Percentiles rank a stretch among this genome's conserved stretches.
These are phyloP conservation scores for Hylodesmum podocarpum DNA, from an alignment of 306 rosid genomes.

Conservation along the genomic window DNA sequence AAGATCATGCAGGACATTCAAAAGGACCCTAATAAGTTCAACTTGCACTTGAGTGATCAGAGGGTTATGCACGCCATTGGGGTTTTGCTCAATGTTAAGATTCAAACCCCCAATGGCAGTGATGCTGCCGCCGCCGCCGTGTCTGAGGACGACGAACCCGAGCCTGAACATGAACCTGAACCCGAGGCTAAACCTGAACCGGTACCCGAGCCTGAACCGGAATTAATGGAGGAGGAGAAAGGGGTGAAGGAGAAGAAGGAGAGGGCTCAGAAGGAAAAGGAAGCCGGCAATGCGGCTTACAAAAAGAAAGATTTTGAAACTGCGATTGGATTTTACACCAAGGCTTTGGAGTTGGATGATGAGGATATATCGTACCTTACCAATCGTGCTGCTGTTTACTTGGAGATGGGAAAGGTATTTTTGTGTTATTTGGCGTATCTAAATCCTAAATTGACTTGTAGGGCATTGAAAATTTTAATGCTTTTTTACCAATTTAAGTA, in stretches of 20 bases:
- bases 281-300: conserved; percentile 73
- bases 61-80: conserved; percentile 83
- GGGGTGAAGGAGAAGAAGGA: conserved; percentile 51
- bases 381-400: conserved; percentile 75
- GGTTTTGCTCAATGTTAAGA: conserved; percentile 70
- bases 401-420: conserved; percentile 79
- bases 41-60: conserved; percentile 60
- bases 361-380: conserved; percentile 64
- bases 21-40: conserved; percentile 58
- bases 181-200: conserved; percentile 18
- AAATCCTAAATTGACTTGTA: too few species aligned
- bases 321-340: conserved; percentile 63
- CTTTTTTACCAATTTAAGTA: background rate
- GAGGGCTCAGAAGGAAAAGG: conserved; percentile 73
- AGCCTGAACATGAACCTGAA: background rate
- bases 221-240: conserved; percentile 44
- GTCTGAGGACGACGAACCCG: conserved; percentile 47
- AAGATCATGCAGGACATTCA: conserved; percentile 87
- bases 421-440: too few species aligned
- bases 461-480: background rate
- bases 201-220: conserved; percentile 37
- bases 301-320: conserved; percentile 78
- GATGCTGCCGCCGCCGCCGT: conserved; percentile 27
- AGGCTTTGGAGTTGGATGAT: conserved; percentile 73
- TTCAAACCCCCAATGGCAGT: conserved; percentile 40